Evolutionary conservation across 2,329 filamentous ascomycete genomes (phyloP).

Genomic region (Calonectria honghensis): DNA sequence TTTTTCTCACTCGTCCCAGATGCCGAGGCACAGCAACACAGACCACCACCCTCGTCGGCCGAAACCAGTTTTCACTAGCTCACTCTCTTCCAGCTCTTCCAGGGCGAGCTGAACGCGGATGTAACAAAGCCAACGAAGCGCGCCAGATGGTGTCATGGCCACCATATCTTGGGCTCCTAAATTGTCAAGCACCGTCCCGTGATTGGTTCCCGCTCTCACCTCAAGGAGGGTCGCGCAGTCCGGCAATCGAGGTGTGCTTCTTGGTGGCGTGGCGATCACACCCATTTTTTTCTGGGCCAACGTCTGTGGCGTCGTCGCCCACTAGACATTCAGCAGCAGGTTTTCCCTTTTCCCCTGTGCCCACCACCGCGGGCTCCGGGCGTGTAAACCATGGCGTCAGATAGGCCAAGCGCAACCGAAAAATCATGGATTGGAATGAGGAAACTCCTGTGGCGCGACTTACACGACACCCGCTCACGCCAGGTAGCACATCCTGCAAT

Average conservation of each 20-base stretch:
- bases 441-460: constrained; percentile 4
- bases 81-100: not conserved
- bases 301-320: constrained; percentile 13
- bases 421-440: constrained; percentile 11
- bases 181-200: not conserved
- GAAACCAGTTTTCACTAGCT: constrained; percentile 1
- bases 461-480: not conserved
- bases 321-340: not conserved
- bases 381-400: not conserved
- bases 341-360: not conserved
- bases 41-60: constrained; percentile 1
- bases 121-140: constrained; percentile 4
- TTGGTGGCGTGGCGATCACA: constrained; percentile 17
- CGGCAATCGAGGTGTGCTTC: constrained; percentile 5
- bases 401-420: not conserved
- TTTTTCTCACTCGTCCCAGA: not conserved
- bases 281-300: constrained; percentile 7
- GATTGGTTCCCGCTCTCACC: not conserved
- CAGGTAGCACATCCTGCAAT: not conserved
- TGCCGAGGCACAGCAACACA: constrained; percentile 10
- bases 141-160: not conserved
- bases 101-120: not conserved
- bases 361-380: no score
- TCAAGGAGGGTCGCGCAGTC: constrained; percentile 6
- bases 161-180: constrained; percentile 10